Evolutionary conservation across 1,284 basidiomycete genomes (phyloP).

Genomic region (Pterula multifida): DNA sequence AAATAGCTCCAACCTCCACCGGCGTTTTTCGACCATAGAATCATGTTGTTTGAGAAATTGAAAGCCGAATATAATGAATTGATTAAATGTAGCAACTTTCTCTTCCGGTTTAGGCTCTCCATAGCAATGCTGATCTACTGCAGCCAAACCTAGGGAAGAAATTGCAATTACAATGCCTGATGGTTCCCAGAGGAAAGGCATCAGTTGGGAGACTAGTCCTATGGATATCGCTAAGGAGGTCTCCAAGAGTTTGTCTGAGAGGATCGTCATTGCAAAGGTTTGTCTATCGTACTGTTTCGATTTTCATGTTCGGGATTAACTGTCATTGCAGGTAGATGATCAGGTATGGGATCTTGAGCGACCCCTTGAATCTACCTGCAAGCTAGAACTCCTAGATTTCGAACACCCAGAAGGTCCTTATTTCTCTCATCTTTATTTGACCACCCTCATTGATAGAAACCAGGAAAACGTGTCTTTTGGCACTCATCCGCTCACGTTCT

Average conservation of each 20-base stretch:
- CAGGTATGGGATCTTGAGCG: conserved; percentile 92
- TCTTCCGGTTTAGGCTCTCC: not conserved
- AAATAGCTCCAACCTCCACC: conserved; percentile 72
- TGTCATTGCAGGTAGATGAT: conserved; percentile 64
- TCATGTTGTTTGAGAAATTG: conserved; percentile 84
- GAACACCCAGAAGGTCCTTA: conserved; percentile 94
- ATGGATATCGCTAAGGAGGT: conserved; percentile 85
- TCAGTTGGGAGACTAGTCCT: conserved; percentile 94
- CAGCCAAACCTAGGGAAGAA: conserved; percentile 76
- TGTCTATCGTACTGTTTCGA: conserved; percentile 8
- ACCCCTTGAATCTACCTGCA: conserved; percentile 77
- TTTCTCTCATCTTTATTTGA: conserved; percentile 8
- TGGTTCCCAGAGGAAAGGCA: conserved; percentile 75
- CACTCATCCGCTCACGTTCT: conserved; percentile 98
- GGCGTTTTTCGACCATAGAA: conserved; percentile 80
- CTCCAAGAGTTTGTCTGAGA: conserved; percentile 82
- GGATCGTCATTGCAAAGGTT: conserved; percentile 89
- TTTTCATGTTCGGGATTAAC: conserved; percentile 4
- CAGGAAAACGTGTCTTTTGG: conserved; percentile 96
- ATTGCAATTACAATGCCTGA: conserved; percentile 85
- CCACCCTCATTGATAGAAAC: conserved; percentile 4
- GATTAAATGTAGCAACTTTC: conserved; percentile 47
- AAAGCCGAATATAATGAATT: conserved; percentile 81
- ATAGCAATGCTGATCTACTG: conserved; percentile 6
- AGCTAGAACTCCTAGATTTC: conserved; percentile 86